Evolutionary conservation across 1,284 basidiomycete species (phyloP), one percentile per base, ranked within the genome.

Genomic region (Cutaneotrichosporon sp.): DNA sequence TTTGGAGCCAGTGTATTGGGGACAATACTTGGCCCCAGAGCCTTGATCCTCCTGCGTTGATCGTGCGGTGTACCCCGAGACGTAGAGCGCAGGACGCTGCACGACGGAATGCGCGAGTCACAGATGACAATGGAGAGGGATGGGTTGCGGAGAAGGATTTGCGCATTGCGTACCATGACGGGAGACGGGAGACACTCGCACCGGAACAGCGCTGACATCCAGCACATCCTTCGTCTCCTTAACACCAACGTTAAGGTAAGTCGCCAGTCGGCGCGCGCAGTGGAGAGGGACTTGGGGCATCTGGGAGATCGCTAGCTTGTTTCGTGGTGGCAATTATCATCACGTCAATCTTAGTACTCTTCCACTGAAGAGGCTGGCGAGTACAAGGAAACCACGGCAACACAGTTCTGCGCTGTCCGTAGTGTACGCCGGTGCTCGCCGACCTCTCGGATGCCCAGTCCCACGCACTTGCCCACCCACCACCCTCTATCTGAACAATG

Each of bases 191-290:
- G 34, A 36, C 53, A n/a, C 3, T 46, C 22, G 11, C 40, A 8
- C n/a, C 53, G 34, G 32, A 51, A n/a, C 30, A 61, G 11, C n/a
- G 52, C 62, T 63, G 30, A 63, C 62, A 60, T 70, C 73, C 74
- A 95, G 90, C 92, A 96, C 87, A 97, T 97, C 82, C 84, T 97
- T 70, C 94, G 97, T 91, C 87, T 99, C 64, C 88, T 99, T 80
- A 98, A 99, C 88, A 99, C 97, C 81, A 99, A 99, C 85, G 97
- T 99, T 76, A 95, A 98, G 84, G 97, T 53, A 14, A 10, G 51
- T 53, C 42, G 18, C 42, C 18, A 46, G 7, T 18, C 16, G 96
- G 30, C 31, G 51, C 51, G 51, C 13, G 30, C 26, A 26, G 16
- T 26, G 42, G 32, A 30, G 55, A 47, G 4, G 30, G 51, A 18